Evolutionary conservation across 1,284 basidiomycete genomes (phyloP).

Genomic region (Moniliophthora roreri): DNA sequence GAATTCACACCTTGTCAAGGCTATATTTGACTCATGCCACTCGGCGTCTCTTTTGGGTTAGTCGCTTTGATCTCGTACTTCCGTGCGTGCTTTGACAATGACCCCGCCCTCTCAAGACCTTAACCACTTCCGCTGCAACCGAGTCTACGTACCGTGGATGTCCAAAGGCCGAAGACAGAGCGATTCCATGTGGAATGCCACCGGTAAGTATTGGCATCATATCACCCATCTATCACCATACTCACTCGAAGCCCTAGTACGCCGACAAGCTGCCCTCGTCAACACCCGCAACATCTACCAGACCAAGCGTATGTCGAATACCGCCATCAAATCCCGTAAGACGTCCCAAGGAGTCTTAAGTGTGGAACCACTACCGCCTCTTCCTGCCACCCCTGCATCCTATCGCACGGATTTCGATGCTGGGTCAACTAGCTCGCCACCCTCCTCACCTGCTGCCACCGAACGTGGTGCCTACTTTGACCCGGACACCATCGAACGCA

Average conservation of each 20-base stretch:
- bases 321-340: constrained; percentile 18
- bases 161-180: constrained; percentile 41
- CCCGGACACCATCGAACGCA: not conserved
- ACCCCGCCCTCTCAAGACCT: constrained; percentile 29
- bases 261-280: constrained; percentile 13
- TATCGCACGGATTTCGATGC: not conserved
- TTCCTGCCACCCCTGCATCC: not conserved
- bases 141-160: constrained; percentile 45
- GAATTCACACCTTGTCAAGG: constrained; percentile 20
- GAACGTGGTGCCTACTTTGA: not conserved
- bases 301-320: constrained; percentile 18
- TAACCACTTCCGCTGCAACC: constrained; percentile 44
- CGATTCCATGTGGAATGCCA: constrained; percentile 31
- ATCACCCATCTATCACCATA: not conserved
- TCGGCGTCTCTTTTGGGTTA: constrained; percentile 45
- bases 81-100: not conserved
- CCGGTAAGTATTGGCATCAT: constrained; percentile 22
- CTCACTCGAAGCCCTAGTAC: constrained; percentile 12
- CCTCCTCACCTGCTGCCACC: not conserved
- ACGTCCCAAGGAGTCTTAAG: constrained; percentile 5
- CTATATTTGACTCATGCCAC: constrained; percentile 50
- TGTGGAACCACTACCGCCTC: not conserved
- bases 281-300: constrained; percentile 21
- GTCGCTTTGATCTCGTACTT: not conserved
- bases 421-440: not conserved